Evolutionary conservation across 345 rosid genomes (phyloP), one percentile per base, ranked within the genome.

Genomic region (Moricandia arvensis): DNA sequence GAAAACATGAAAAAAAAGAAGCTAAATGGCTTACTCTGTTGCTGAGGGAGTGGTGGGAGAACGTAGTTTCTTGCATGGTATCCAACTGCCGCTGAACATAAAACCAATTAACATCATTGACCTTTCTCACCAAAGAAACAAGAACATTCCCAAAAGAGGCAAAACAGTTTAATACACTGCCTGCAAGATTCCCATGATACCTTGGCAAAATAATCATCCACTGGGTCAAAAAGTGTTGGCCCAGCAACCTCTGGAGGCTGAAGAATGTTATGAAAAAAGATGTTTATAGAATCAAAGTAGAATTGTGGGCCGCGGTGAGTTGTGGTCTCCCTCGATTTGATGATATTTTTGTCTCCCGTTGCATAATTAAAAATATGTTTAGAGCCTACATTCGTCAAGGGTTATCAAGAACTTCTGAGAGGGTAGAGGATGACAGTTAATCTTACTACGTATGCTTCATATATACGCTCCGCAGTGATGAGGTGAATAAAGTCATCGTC

Each of bases 311-410:
- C 99, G 96, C 11, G 88, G 94, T 57, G 99, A 93, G 77, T 96
- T 96, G 82, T 96, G 99, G 83, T 93, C 99, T 82, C 99, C 99
- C 73, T 96, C 97, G 60, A 96, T 79, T 93, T 93, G 80, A 96
- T 93, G 35, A 96, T 85, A 76, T 96, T 96, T 88, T 96, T 96
- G 87, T 96, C 98, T 72, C 99, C 99, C 99, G n/a, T 96, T 84
- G 49, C 61, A 26, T 11, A 6, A 24, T 55, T 15, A 55, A 16
- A 26, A 24, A 18, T 7, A 66, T 43, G 61, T 77, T 66, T 34
- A 49, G 9, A 49, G 55, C 8, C 16, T 6, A 7, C n/a, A 45
- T 5, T 12, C n/a, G 51, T 45, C 76, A 69, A 79, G 13, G 60
- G 33, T 53, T 13, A 45, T 45, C 51, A 45, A 45, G 2, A 45